Evolutionary conservation across 129 eudicot species (phyloP), one percentile per base, ranked within the genome.

Genomic region (Chrysanthemum makinoi): DNA sequence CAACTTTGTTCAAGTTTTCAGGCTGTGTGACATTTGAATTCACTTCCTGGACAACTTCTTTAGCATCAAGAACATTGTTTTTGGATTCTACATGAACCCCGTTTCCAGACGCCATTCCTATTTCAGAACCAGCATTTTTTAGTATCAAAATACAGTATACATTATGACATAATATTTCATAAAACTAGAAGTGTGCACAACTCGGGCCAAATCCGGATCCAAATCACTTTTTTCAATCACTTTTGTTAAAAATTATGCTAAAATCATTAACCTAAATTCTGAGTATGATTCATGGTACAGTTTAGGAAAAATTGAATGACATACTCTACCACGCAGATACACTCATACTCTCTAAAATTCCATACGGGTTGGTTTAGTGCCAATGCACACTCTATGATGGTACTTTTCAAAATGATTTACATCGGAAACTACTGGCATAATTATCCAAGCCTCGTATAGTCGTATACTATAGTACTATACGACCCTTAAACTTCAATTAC

Each of bases 71-170:
- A 53, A 80, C 77, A 46, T 30, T 79, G 30, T 43, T 76, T 66
- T 75, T 77, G 39, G 83, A 58, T 72, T 83, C 80, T 53, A 70
- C 54, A 48, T 65, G 75, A 66, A 72, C 69, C 83, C 87, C 91
- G 74, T 82, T 82, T 76, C 77, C 85, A 26, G 86, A 81, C 76
- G 83, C 94, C 97, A 91, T 91, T 55, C 62, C 65, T 62, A 62
- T 73, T 69, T 8, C 16, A 22, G 10, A 70, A 62, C 3, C 66
- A 13, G 19, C 44, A 76, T 2, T 0, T 24, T 60, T 76, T 52
- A 68, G 74, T 59, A 58, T 16, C 62, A 68, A 17, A 16, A 16
- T 6, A n/a, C n/a, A n/a, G n/a, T n/a, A 59, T 11, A 22, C 49
- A 60, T 49, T 16, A 51, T 11, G 35, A 62, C 68, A 44, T 15